These are phyloP conservation scores for Aquilaria agallochum DNA, from an alignment of 441 rosid species.

Conservation along the genomic window DNA sequence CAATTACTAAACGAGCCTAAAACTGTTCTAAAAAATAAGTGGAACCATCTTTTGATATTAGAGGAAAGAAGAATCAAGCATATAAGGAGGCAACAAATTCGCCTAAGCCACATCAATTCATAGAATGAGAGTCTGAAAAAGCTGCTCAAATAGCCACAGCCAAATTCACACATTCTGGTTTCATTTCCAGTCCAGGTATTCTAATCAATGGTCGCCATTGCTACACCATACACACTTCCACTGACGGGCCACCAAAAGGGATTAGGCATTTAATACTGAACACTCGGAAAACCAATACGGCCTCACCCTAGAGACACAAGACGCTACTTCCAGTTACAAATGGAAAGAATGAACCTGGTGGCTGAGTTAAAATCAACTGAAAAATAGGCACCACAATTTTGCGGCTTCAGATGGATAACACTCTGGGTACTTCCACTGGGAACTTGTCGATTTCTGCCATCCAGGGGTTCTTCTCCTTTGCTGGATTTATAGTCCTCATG, in stretches of 20 bases:
- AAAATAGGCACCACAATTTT: neutral
- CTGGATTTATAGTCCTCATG: conserved; percentile 35
- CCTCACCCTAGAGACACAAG: neutral
- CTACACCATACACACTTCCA: neutral
- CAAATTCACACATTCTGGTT: no score
- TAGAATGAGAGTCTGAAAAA: no score
- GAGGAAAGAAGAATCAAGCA: no score
- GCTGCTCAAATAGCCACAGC: no score
- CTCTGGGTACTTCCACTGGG: conserved; percentile 46
- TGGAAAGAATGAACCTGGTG: neutral
- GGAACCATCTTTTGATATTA: no score
- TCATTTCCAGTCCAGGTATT: no score
- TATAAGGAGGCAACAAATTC: no score
- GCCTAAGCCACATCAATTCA: no score
- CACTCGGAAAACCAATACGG: neutral
- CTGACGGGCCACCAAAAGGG: neutral
- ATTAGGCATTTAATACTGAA: neutral
- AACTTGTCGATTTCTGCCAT: conserved; percentile 49
- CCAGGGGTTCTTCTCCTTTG: conserved; percentile 50
- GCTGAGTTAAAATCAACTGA: neutral
- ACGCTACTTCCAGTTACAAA: neutral
- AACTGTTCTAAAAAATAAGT: no score
- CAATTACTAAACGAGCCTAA: no score
- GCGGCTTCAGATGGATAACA: conserved; percentile 27
- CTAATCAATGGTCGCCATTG: neutral